Conservation (phyloP, 345 rosid genomes). For the Pistacia vera region DNA sequence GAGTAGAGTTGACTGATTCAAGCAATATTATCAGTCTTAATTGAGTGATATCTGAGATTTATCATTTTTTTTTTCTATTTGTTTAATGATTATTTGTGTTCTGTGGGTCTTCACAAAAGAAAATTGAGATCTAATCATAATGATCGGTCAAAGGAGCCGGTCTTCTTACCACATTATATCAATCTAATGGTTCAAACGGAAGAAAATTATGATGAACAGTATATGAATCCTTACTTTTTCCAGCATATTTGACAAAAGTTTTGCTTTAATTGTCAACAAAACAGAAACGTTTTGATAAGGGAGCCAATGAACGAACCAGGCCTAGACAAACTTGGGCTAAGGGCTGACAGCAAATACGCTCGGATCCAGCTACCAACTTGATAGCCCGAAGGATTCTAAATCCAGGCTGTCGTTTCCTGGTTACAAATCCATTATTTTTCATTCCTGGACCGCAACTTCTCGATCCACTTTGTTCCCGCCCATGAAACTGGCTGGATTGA, state of each 20-base stretch:
- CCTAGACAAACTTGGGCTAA: background rate
- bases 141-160: slow-evolving; percentile 5
- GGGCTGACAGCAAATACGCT: background rate
- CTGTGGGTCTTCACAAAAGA: background rate
- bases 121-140: background rate
- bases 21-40: background rate
- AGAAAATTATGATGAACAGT: background rate
- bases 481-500: too few species aligned
- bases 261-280: background rate
- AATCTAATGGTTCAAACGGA: background rate
- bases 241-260: background rate
- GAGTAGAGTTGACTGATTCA: too few species aligned
- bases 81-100: too few species aligned
- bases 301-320: background rate
- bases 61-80: too few species aligned
- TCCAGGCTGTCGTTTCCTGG: too few species aligned
- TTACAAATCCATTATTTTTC: too few species aligned
- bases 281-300: background rate
- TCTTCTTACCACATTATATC: background rate
- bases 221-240: background rate
- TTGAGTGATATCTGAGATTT: too few species aligned
- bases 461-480: too few species aligned
- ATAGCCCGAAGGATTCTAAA: background rate
- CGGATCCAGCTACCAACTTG: background rate
- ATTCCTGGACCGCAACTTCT: too few species aligned